Evolutionary conservation across 129 eudicot genomes (phyloP), one percentile per base, ranked within the genome.

Genomic region (Gnaphalium uliginosum): DNA sequence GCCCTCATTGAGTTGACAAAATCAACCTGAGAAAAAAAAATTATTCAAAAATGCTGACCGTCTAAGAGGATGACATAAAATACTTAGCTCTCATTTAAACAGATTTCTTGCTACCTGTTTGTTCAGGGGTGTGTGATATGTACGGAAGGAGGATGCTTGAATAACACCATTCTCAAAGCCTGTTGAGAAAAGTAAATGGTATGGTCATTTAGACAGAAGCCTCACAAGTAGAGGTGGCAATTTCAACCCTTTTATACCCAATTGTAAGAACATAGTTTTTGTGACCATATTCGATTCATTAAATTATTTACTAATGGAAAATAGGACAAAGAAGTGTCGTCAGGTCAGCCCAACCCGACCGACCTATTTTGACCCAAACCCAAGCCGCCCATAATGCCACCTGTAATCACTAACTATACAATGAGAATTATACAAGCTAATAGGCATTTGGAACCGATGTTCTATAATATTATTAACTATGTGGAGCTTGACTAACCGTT

Each of bases 41-140:
- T 19, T 37, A 21, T 26, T 17, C 4, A n/a, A n/a, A n/a, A n/a
- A n/a, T n/a, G n/a, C 5, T 54, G 65, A 68, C 59, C 59, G 66
- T 46, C 57, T 24, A 19, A 39, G 37, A 25, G 50, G 29, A 74
- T 29, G 54, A 60, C 48, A 53, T 32, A 37, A 27, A 74, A 15
- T 64, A 61, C 23, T 60, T 6, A 18, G 58, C 75, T 57, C 19
- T 24, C 39, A 19, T 51, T 9, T 68, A 29, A 59, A 67, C 25
- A 9, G 2, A n/a, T 17, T 71, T 30, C 1, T 54, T 51, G 14
- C 19, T 85, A 90, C 98, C 82, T 94, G 99, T 73, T 94, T 91
- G 83, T 90, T 94, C 21, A 94, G 87, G 50, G 99, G 99, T 0
- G 99, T 91, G 89, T 94, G 97, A 81, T 87, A 94, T 57, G 99